Percentiles rank a stretch among this genome's conserved stretches.
Evolutionary conservation across 1,284 basidiomycete species (phyloP).

Genomic region (Boletus sp.): DNA sequence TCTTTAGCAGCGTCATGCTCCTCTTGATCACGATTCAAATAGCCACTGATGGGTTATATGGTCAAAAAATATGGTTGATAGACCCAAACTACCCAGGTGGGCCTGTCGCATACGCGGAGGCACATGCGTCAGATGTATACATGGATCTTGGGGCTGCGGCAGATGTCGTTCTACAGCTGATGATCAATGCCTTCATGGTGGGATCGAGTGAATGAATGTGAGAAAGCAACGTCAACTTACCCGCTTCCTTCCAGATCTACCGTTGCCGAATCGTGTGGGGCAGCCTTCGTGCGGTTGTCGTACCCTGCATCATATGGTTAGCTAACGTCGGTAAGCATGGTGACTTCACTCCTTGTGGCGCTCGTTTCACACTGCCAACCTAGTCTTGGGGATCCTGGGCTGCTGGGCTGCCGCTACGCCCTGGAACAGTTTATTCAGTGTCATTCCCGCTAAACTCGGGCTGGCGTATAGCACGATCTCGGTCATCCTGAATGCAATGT

Average conservation of each 20-base stretch:
- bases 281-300: constrained; percentile 2
- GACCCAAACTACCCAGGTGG: constrained; percentile 5
- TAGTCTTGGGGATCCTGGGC: constrained; percentile 14
- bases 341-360: not conserved
- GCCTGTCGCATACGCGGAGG: not conserved
- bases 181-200: constrained; percentile 14
- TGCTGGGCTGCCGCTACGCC: not conserved
- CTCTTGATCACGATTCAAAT: constrained; percentile 10
- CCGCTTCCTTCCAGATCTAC: constrained; percentile 11
- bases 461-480: constrained; percentile 12
- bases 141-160: constrained; percentile 1
- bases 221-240: not conserved
- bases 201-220: not conserved
- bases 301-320: constrained; percentile 16
- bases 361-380: not conserved
- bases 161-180: constrained; percentile 7
- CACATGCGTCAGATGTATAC: not conserved
- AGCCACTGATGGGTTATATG: not conserved
- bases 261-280: constrained; percentile 12
- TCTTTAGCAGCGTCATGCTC: constrained; percentile 15
- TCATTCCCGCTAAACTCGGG: not conserved
- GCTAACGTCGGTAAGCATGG: constrained; percentile 11
- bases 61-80: constrained; percentile 11
- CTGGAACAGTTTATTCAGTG: not conserved
- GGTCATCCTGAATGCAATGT: constrained; percentile 4